Base-by-base conservation (phyloP, 257 asterid species). In the Leonotis leonurus region DNA sequence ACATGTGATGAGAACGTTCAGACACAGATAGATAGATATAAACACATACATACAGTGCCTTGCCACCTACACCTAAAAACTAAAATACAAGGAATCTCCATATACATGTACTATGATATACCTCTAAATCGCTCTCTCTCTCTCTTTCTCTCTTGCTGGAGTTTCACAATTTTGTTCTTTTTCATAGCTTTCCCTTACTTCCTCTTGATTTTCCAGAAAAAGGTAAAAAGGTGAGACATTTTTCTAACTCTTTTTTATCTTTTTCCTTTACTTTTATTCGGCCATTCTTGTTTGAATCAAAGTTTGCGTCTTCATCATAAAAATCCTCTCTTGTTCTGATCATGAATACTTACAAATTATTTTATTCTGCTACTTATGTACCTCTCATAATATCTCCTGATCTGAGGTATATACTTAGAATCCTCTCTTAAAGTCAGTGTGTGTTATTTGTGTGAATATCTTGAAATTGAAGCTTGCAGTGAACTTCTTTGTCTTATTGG, bases 71-170 rank as follows among this genome's bases (percentile, higher is more conserved):
- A 35, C 18, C 20, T 41, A 20, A 69, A 60, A 48, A 36, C 66
- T 56, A 61, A 25, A 62, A 45, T 33, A 55, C 58, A 62, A 54
- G 50, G 39, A 70, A 54, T 26, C 57, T 33, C 41, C 29, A 57
- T n/a, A n/a, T n/a, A n/a, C n/a, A n/a, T n/a, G n/a, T n/a, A n/a
- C n/a, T n/a, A n/a, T n/a, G n/a, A n/a, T n/a, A n/a, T n/a, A n/a
- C n/a, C n/a, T n/a, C n/a, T n/a, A n/a, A n/a, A n/a, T n/a, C n/a
- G n/a, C n/a, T 17, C 14, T 33, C 13, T n/a, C 12, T 62, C 65
- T 74, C 58, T 69, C 75, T 73, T 51, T n/a, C n/a, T n/a, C n/a
- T 67, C 56, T 73, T 29, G 56, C 70, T 59, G 56, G 67, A 61
- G 62, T 49, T 61, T 52, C 73, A 36, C 30, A 36, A 59, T 72